Conservation (phyloP, 352 stramenopile species). For the Salisapilia sapeloensis region DNA sequence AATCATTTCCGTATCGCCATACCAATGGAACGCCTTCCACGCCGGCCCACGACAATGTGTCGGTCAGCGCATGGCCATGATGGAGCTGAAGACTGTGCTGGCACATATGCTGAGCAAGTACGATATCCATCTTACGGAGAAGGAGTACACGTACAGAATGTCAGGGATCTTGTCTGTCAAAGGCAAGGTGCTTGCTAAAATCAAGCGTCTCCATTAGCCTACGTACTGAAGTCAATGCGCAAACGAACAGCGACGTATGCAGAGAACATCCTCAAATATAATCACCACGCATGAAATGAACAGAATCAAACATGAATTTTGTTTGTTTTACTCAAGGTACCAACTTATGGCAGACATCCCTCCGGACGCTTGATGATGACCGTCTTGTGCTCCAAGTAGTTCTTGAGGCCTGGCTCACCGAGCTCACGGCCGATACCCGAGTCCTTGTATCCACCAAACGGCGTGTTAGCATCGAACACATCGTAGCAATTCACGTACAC, state of each 20-base stretch:
- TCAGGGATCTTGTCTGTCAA: too few species aligned
- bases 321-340: slow-evolving; percentile 1
- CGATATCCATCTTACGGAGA: too few species aligned
- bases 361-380: slow-evolving; percentile 49
- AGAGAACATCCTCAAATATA: too few species aligned
- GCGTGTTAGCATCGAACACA: slow-evolving; percentile 67
- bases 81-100: slow-evolving; percentile 20
- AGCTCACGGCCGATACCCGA: slow-evolving; percentile 72
- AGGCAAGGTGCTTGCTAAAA: too few species aligned
- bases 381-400: slow-evolving; percentile 72
- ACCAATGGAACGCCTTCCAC: slow-evolving; percentile 21
- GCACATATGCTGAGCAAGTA: slow-evolving; percentile 13
- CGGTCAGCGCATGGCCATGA: slow-evolving; percentile 15
- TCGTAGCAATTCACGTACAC: slow-evolving; percentile 92
- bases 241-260: too few species aligned
- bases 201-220: too few species aligned
- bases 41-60: slow-evolving; percentile 14
- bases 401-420: slow-evolving; percentile 43
- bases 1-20: slow-evolving; percentile 10
- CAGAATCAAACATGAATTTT: not conserved
- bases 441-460: slow-evolving; percentile 82
- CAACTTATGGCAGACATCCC: slow-evolving; percentile 17
- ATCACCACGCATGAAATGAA: not conserved
- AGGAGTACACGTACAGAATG: too few species aligned
- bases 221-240: too few species aligned